Base-by-base conservation (phyloP, 2,329 filamentous ascomycete species). In the Penicillium decumbens region DNA sequence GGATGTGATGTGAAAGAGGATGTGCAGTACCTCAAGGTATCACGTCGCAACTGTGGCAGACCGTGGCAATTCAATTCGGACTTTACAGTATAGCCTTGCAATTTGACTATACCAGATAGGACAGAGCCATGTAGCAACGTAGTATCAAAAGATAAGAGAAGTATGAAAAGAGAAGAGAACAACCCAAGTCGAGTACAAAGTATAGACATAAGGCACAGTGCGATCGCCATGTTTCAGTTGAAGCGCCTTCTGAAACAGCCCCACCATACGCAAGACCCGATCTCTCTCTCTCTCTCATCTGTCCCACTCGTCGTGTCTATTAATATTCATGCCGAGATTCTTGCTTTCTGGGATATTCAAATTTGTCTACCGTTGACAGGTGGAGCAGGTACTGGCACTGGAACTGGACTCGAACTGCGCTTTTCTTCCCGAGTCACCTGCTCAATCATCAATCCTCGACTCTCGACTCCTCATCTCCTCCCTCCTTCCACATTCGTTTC, bases 181-280 rank as follows among this genome's bases (percentile, higher is more conserved):
- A 18, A 8, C 7, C 6, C n/a, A 37, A 5, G 33, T 18, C 33
- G 15, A 37, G 33, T 3, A 29, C 9, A 37, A 6, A n/a, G 32
- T 15, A 23, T 23, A 23, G 9, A 8, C 33, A 13, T 29, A 29
- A 12, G 20, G 20, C 8, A 9, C 33, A 20, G 33, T 20, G 15
- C 15, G 47, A 49, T 56, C 47, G 45, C 23, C 46, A 38, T 56
- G 55, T 57, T 57, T 57, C 55, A 57, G 50, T 45, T 41, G 42
- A 49, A 48, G 58, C 59, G 59, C 58, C 49, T 59, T 61, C 59
- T 60, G 59, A 61, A 61, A 61, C 59, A 59, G 51, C 54, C 57
- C 59, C 58, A 56, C 53, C 55, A 47, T 40, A 18, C 44, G 41
- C 45, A 28, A 55, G 39, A 49, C 49, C 57, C 57, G 55, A 59